Base-by-base conservation (phyloP, 805 yeast genomes). In the Ogataea paradorogensis region DNA sequence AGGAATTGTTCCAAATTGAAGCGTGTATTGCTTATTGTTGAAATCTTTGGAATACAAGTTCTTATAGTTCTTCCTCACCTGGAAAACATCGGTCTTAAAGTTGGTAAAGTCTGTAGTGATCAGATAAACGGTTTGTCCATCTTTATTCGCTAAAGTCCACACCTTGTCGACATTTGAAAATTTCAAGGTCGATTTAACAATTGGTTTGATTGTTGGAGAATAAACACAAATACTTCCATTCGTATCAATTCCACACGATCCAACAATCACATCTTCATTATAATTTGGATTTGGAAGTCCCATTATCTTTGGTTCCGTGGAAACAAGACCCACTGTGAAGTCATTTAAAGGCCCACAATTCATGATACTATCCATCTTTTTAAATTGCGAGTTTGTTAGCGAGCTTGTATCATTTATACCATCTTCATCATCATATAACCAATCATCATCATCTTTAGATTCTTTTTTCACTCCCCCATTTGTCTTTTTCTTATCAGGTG, bases 261-360 rank as follows among this genome's bases (percentile, higher is more conserved):
- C 78, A 6, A 87, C 73, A 3, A 88, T 73, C 6, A 87, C 83
- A 13, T 74, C 65, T 52, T 84, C 93, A 33, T 74, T 69, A 46
- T 60, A 67, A 46, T 80, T 82, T 2, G 95, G 91, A 55, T 84
- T 84, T 0, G 75, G 66, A 21, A 84, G 67, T 32, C 88, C 86
- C 40, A 80, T 75, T 9, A 75, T 66, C 40, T 69, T 72, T 31
- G 66, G 65, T 13, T 77, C 80, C 0, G 76, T 69, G 0, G 84
- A 72, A 20, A 74, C 67, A 34, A 70, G 69, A 0, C 90, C 96
- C 24, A 81, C 51, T 0, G 89, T 71, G 46, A 89, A 71, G 28
- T 80, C 76, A 2, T 84, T 69, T 9, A 84, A 66, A 0, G 96
- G 95, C 0, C 96, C 96, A 48, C 74, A 69, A 52, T 81, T 84